Evolutionary conservation across 805 yeast genomes (phyloP).

Genomic region (Candida tammaniensis): DNA sequence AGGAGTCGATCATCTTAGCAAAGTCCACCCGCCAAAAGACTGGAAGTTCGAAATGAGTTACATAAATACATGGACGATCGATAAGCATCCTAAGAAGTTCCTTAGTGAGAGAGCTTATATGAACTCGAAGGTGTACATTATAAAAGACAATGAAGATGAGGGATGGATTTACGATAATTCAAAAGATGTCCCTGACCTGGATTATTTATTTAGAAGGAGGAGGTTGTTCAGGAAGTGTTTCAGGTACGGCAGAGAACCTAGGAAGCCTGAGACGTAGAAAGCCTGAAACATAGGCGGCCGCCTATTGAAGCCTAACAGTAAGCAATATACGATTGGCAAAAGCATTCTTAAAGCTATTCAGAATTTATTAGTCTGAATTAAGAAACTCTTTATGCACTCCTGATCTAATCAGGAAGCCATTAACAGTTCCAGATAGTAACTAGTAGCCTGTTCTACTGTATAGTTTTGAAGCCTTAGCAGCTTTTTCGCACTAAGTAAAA

Average conservation of each 20-base stretch:
- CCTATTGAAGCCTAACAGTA: neutral
- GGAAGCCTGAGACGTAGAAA: conserved; percentile 6
- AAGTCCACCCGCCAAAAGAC: conserved; percentile 63
- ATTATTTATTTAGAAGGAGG: conserved; percentile 55
- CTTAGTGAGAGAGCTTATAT: conserved; percentile 42
- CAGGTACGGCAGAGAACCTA: conserved; percentile 34
- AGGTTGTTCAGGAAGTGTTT: conserved; percentile 52
- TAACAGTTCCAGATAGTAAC: no score
- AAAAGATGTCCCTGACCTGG: conserved; percentile 21
- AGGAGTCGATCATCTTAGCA: conserved; percentile 54
- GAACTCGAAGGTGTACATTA: conserved; percentile 12
- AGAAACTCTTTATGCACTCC: no score
- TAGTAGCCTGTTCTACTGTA: no score
- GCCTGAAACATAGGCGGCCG: neutral
- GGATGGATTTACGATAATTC: conserved; percentile 52
- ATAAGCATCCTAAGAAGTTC: conserved; percentile 53
- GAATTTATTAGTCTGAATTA: no score
- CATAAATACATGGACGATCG: conserved; percentile 64
- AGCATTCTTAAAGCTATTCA: no score
- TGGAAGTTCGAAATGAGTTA: conserved; percentile 65
- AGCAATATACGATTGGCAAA: no score
- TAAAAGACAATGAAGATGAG: conserved; percentile 29
- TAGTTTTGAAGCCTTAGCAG: no score
- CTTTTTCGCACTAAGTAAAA: neutral
- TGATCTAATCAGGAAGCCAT: no score